phyloP scores from a whole-genome alignment of 371 early-diverging fungal species.

The Mucor sp. region DNA sequence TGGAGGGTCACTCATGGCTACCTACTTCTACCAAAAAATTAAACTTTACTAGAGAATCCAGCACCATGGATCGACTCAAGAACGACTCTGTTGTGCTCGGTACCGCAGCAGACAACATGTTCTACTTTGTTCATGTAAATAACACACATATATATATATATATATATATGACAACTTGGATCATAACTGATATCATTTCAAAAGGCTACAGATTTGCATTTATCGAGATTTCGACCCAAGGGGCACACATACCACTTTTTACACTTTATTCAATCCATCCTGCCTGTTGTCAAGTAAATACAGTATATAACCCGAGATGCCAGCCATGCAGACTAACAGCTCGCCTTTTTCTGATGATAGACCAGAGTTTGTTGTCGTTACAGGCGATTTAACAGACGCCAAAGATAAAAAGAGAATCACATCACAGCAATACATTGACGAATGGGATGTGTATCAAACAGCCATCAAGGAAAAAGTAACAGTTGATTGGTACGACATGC shows the following conservation, averaged over 20 bases:
- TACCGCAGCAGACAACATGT: slow-evolving; percentile 52
- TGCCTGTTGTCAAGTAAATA: slow-evolving; percentile 61
- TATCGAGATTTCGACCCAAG: slow-evolving; percentile 65
- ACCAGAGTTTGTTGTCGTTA: slow-evolving; percentile 70
- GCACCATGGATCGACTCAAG: slow-evolving; percentile 7
- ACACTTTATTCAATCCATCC: slow-evolving; percentile 70
- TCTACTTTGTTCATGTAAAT: slow-evolving; percentile 63
- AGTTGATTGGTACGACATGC: slow-evolving; percentile 76
- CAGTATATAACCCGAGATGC: too few species aligned
- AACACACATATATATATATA: not conserved
- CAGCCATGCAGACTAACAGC: not conserved
- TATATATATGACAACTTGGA: too few species aligned
- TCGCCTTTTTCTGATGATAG: slow-evolving; percentile 15
- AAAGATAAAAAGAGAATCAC: slow-evolving; percentile 65
- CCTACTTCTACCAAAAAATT: slow-evolving; percentile 2
- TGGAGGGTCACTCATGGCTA: slow-evolving; percentile 13
- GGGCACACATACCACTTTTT: slow-evolving; percentile 77
- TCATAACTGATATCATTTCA: not conserved
- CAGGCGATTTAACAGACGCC: slow-evolving; percentile 89
- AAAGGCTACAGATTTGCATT: slow-evolving; percentile 85
- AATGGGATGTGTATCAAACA: slow-evolving; percentile 78
- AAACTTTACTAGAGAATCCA: slow-evolving; percentile 2
- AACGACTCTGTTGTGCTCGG: slow-evolving; percentile 33
- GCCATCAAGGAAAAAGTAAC: slow-evolving; percentile 57
- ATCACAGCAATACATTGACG: slow-evolving; percentile 79